Evolutionary conservation across 345 rosid species (phyloP).

Genomic region (Psidium friedrichsthalianum): DNA sequence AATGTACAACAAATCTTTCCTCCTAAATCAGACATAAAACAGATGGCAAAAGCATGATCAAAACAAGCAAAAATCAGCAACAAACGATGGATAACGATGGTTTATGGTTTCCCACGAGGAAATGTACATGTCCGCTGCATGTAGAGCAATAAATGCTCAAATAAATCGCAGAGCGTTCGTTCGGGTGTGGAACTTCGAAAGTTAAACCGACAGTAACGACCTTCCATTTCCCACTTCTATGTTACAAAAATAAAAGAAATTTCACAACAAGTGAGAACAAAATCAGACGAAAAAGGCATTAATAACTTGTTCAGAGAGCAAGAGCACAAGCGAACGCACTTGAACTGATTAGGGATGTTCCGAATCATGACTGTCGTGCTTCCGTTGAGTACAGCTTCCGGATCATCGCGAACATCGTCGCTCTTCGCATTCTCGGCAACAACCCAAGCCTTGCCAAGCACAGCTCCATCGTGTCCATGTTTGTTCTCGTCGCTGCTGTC

Average conservation of each 20-base stretch:
- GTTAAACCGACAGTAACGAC: not conserved
- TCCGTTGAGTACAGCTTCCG: not conserved
- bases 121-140: not conserved
- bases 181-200: not conserved
- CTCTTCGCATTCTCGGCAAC: not conserved
- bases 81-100: not conserved
- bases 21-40: not conserved
- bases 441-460: not conserved
- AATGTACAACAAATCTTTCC: slow-evolving; percentile 19
- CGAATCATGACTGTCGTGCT: slow-evolving; percentile 31
- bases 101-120: not conserved
- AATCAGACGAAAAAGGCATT: too few relatives aligned
- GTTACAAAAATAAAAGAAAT: not conserved
- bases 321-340: slow-evolving; percentile 7
- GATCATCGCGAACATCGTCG: not conserved
- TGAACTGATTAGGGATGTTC: slow-evolving; percentile 33
- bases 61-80: too few relatives aligned
- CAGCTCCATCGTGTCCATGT: not conserved
- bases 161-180: not conserved
- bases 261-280: not conserved
- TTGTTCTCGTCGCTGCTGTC: not conserved
- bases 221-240: not conserved
- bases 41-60: not conserved
- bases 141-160: not conserved
- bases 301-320: not conserved